Evolutionary conservation across 2,329 filamentous ascomycete species (phyloP).

Genomic region (Mycocentrospora acerina): DNA sequence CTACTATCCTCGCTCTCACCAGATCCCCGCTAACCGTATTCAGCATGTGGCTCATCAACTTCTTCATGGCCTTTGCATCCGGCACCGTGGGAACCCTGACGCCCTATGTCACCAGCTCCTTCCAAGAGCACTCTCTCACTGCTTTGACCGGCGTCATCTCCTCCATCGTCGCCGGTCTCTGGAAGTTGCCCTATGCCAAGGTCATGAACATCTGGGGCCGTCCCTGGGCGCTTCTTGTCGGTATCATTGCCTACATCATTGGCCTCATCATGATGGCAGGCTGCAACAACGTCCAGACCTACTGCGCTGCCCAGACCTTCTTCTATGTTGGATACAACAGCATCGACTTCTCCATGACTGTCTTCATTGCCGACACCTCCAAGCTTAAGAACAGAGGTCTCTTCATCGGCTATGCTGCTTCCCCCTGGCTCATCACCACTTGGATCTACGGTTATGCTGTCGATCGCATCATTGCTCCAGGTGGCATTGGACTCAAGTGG

Average conservation of each 20-base stretch:
- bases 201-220: conserved; percentile 48
- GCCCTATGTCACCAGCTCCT: conserved; percentile 45
- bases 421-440: conserved; percentile 36
- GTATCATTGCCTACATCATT: conserved; percentile 32
- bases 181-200: conserved; percentile 47
- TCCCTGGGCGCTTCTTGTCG: conserved; percentile 38
- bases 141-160: conserved; percentile 44
- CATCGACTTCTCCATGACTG: conserved; percentile 62
- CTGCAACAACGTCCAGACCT: conserved; percentile 62
- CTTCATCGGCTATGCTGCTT: conserved; percentile 54
- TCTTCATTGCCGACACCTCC: conserved; percentile 70
- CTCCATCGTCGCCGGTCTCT: conserved; percentile 41
- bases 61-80: conserved; percentile 51
- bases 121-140: conserved; percentile 40
- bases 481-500: conserved; percentile 62
- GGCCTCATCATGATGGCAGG: conserved; percentile 67
- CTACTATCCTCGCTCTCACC: too few relatives aligned
- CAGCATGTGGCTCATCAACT: conserved; percentile 45
- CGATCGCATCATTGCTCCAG: conserved; percentile 47
- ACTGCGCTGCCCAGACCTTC: conserved; percentile 67
- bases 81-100: conserved; percentile 44
- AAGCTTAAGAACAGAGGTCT: conserved; percentile 63
- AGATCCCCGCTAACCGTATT: conserved; percentile 8
- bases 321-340: conserved; percentile 64
- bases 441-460: conserved; percentile 33